A percentile compares a stretch with the other conserved stretches of the same genome.
Conservation (phyloP, 805 yeast genomes). For the Metschnikowia cubensis region DNA sequence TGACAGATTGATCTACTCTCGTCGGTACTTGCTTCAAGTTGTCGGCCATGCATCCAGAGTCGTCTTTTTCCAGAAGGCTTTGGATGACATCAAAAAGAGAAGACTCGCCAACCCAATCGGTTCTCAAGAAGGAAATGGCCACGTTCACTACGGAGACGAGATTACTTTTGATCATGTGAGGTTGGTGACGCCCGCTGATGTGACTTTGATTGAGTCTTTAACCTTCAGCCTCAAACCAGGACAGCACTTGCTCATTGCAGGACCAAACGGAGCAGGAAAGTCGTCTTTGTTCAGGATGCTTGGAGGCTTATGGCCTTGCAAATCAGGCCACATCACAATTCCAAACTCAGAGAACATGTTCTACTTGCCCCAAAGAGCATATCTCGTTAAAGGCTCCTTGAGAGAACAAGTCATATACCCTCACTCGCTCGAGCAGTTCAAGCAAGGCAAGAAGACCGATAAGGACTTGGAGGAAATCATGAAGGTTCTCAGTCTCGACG, state of each 20-base stretch:
- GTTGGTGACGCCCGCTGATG: slow-evolving; percentile 82
- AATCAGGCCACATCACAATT: slow-evolving; percentile 52
- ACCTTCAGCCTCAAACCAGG: slow-evolving; percentile 75
- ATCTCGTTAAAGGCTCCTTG: slow-evolving; percentile 73
- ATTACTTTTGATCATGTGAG: slow-evolving; percentile 73
- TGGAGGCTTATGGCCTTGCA: slow-evolving; percentile 92
- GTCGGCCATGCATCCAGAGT: slow-evolving; percentile 79
- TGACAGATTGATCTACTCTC: slow-evolving; percentile 80
- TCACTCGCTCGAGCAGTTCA: slow-evolving; percentile 58
- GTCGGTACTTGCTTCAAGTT: slow-evolving; percentile 78
- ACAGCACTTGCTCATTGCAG: slow-evolving; percentile 81
- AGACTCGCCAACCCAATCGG: slow-evolving; percentile 16
- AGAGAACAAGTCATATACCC: slow-evolving; percentile 91
- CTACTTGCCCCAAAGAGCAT: slow-evolving; percentile 90
- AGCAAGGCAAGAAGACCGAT: slow-evolving; percentile 39
- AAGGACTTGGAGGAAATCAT: slow-evolving; percentile 51
- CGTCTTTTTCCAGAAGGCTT: slow-evolving; percentile 60
- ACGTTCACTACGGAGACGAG: slow-evolving; percentile 43
- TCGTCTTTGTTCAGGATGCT: slow-evolving; percentile 85
- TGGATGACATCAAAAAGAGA: slow-evolving; percentile 42
- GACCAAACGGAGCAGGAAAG: slow-evolving; percentile 96
- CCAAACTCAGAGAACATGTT: slow-evolving; percentile 69
- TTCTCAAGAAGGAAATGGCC: slow-evolving; percentile 17
- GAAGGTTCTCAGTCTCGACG: slow-evolving; percentile 54
- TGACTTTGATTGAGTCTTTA: slow-evolving; percentile 60